These are phyloP conservation scores for Phytophthora rubi DNA, from an alignment of 352 stramenopile genomes.

Conservation along the genomic window DNA sequence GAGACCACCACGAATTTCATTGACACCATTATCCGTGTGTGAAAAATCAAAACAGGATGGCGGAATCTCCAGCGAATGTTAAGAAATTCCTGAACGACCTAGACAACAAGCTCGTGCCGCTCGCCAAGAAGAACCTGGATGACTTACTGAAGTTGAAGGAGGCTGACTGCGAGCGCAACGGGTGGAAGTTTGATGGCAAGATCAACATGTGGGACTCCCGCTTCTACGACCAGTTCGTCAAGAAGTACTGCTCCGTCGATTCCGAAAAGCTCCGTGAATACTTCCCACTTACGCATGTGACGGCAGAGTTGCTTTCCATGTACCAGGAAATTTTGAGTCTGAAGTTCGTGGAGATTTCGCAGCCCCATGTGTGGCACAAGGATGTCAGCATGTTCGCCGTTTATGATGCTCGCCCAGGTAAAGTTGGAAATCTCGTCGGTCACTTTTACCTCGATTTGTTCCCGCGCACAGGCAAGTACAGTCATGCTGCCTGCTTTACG, in stretches of 20 bases:
- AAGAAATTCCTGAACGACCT: slow-evolving; percentile 78
- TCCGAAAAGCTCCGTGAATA: slow-evolving; percentile 87
- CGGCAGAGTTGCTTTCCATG: slow-evolving; percentile 82
- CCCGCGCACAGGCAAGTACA: slow-evolving; percentile 87
- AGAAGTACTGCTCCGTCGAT: slow-evolving; percentile 90
- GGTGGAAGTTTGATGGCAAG: slow-evolving; percentile 79
- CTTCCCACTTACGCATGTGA: slow-evolving; percentile 90
- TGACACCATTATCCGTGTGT: slow-evolving; percentile 2
- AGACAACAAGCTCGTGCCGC: slow-evolving; percentile 76
- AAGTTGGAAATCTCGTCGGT: slow-evolving; percentile 68
- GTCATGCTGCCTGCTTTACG: slow-evolving; percentile 90
- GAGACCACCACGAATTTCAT: neutral
- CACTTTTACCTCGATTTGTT: slow-evolving; percentile 92
- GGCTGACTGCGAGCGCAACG: slow-evolving; percentile 57
- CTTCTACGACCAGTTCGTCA: slow-evolving; percentile 91
- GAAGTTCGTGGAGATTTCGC: slow-evolving; percentile 82
- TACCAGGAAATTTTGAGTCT: slow-evolving; percentile 90
- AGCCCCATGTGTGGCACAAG: slow-evolving; percentile 88
- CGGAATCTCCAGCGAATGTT: slow-evolving; percentile 60
- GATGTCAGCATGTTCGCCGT: slow-evolving; percentile 90
- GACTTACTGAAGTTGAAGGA: slow-evolving; percentile 78
- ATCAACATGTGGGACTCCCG: slow-evolving; percentile 92
- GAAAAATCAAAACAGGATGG: slow-evolving; percentile 59
- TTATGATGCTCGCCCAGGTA: slow-evolving; percentile 65
- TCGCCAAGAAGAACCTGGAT: slow-evolving; percentile 80